Percentiles rank a stretch among this genome's conserved stretches.
These are phyloP conservation scores for Lentinus tigrinus DNA, from an alignment of 768 basidiomycete species.

Conservation along the genomic window DNA sequence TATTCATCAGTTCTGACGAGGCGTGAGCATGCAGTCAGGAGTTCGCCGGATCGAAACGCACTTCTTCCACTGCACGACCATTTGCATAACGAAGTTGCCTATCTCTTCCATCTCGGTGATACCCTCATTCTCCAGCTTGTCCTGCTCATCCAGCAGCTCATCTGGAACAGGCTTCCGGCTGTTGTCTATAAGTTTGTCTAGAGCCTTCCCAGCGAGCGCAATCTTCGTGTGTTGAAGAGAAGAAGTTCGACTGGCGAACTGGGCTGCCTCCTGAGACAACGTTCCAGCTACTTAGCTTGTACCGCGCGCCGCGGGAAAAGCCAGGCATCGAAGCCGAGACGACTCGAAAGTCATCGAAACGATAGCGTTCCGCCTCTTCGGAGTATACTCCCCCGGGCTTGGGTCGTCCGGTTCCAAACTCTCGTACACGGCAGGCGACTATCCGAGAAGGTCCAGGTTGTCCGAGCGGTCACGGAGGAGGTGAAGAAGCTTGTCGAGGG, in stretches of 20 bases:
- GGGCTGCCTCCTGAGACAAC: conserved; percentile 78
- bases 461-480: conserved; percentile 81
- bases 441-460: conserved; percentile 73
- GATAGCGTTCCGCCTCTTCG: conserved; percentile 36
- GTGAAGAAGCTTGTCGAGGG: conserved; percentile 83
- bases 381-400: conserved; percentile 6
- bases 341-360: conserved; percentile 56
- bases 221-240: conserved; percentile 71
- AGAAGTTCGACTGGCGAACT: conserved; percentile 65
- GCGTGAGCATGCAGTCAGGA: neutral
- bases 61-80: conserved; percentile 89
- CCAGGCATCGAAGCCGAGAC: conserved; percentile 42
- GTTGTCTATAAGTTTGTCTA: conserved; percentile 86
- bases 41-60: conserved; percentile 30
- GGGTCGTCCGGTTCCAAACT: conserved; percentile 34
- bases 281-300: conserved; percentile 75
- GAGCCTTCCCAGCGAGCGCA: conserved; percentile 63
- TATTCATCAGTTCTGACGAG: conserved; percentile 74
- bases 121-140: conserved; percentile 76
- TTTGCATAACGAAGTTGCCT: conserved; percentile 71
- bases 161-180: conserved; percentile 82
- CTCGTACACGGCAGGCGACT: conserved; percentile 73
- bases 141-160: conserved; percentile 85
- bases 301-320: conserved; percentile 70
- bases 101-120: conserved; percentile 67